Evolutionary conservation across 441 rosid species (phyloP).

Genomic region (Pelargonium myrrhifolium): DNA sequence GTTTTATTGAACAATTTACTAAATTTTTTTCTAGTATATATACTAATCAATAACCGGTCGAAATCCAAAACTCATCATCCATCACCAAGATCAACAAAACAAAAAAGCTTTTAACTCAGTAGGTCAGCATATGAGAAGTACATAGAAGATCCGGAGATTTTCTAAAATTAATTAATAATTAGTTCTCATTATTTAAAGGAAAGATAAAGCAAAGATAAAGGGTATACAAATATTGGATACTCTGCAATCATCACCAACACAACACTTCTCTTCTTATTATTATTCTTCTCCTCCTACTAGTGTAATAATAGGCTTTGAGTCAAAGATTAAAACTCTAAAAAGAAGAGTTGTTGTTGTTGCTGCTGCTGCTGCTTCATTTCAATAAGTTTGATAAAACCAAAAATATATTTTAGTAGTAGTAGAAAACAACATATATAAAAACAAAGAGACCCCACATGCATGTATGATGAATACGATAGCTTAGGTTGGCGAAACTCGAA

Average conservation of each 20-base stretch:
- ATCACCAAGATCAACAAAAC: too few relatives aligned
- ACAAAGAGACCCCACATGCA: constrained; percentile 27
- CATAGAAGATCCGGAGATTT: constrained; percentile 23
- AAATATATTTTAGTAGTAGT: constrained; percentile 12
- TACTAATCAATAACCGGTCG: too few relatives aligned
- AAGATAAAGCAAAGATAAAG: constrained; percentile 27
- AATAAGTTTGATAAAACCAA: constrained; percentile 16
- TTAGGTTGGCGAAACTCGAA: too few relatives aligned
- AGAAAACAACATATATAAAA: constrained; percentile 14
- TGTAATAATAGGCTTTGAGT: constrained; percentile 33
- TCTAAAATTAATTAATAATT: constrained; percentile 3
- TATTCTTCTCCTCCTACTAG: constrained; percentile 30
- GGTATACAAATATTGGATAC: constrained; percentile 36
- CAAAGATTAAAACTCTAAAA: constrained; percentile 57
- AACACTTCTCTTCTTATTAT: constrained; percentile 15
- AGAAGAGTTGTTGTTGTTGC: constrained; percentile 34
- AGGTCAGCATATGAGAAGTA: too few relatives aligned
- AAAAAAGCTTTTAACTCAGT: too few relatives aligned
- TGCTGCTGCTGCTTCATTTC: constrained; percentile 1
- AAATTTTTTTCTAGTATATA: too few relatives aligned
- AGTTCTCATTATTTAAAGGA: not conserved
- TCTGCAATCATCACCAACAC: constrained; percentile 68
- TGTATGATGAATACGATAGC: not conserved
- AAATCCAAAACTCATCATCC: too few relatives aligned
- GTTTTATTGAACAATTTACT: too few relatives aligned